Base-by-base conservation (phyloP, 2,329 filamentous ascomycete species). In the Nemania abortiva region DNA sequence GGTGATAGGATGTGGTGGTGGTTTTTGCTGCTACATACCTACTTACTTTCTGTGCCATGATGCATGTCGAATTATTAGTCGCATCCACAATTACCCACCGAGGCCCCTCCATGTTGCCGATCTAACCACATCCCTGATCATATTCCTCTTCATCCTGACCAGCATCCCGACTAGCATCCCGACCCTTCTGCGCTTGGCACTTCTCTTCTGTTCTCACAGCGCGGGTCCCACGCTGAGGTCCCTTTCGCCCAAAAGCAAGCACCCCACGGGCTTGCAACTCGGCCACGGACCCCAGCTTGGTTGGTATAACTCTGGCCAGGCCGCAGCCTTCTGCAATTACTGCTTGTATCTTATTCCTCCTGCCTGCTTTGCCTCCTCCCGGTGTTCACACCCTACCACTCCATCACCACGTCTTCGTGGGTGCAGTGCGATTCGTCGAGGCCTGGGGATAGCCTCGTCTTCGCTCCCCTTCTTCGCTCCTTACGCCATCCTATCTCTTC, bases 221-320 rank as follows among this genome's bases (percentile, higher is more conserved):
- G 69, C 67, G 69, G 63, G 58, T 66, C 70, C 60, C 65, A 39
- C 70, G 63, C 68, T 68, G 55, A 66, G 52, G 61, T 57, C 63
- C 67, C 68, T 61, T 54, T 56, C 56, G 54, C 60, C 27, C 24
- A 27, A 27, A 45, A 58, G 47, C 45, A 55, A 53, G 37, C 39
- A 20, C 27, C 13, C 58, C 34, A 52, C 55, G 45, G 54, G 63
- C 20, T 52, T 52, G 62, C 55, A 34, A 63, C 59, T 45, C 45
- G 59, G 52, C 59, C 55, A 54, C 47, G 58, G 34, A 55, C 57
- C 63, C 62, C 55, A 37, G 60, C 37, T 31, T 27, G 59, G 65
- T 61, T 68, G 60, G 63, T 72, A 72, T 72, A 72, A 67, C 70
- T 72, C 53, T 47, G 52, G 47, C 68, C 63, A 49, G 68, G 56